Conservation (phyloP, 352 stramenopile genomes). For the Bremia lactucae region DNA sequence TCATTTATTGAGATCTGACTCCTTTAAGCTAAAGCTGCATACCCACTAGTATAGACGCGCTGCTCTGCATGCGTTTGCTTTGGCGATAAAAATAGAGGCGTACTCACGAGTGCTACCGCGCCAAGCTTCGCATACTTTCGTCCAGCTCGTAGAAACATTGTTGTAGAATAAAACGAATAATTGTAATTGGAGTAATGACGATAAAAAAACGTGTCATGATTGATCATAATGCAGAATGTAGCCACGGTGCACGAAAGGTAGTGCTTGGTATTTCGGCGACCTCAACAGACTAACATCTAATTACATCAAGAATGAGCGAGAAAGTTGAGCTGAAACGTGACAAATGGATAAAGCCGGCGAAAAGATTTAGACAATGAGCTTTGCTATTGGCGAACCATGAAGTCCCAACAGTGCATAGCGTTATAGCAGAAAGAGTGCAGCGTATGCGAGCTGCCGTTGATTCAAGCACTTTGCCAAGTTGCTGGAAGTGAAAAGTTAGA, state of each 20-base stretch:
- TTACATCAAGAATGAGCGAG: conserved; percentile 7
- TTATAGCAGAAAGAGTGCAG: conserved; percentile 32
- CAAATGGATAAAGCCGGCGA: conserved; percentile 22
- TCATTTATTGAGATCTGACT: neutral
- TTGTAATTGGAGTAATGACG: neutral
- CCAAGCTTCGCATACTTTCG: conserved; percentile 24
- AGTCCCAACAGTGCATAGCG: conserved; percentile 43
- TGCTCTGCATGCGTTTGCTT: conserved; percentile 29
- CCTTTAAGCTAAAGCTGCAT: neutral
- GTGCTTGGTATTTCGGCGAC: conserved; percentile 2
- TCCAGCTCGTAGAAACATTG: conserved; percentile 36
- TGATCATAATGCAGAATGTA: conserved; percentile 8
- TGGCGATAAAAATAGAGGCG: conserved; percentile 24
- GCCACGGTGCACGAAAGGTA: conserved; percentile 13
- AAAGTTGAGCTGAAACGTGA: conserved; percentile 9
- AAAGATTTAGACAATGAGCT: conserved; percentile 40
- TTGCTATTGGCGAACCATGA: conserved; percentile 32
- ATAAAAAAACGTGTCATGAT: conserved; percentile 7
- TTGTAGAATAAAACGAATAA: conserved; percentile 8
- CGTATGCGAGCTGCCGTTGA: conserved; percentile 31
- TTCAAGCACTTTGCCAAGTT: conserved; percentile 42
- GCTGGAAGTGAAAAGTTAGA: conserved; percentile 25
- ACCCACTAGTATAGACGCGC: conserved; percentile 67
- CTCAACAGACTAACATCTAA: conserved; percentile 1
- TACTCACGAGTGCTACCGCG: conserved; percentile 25